Evolutionary conservation across 805 yeast species (phyloP).

Genomic region (Saturnispora serradocipensis): DNA sequence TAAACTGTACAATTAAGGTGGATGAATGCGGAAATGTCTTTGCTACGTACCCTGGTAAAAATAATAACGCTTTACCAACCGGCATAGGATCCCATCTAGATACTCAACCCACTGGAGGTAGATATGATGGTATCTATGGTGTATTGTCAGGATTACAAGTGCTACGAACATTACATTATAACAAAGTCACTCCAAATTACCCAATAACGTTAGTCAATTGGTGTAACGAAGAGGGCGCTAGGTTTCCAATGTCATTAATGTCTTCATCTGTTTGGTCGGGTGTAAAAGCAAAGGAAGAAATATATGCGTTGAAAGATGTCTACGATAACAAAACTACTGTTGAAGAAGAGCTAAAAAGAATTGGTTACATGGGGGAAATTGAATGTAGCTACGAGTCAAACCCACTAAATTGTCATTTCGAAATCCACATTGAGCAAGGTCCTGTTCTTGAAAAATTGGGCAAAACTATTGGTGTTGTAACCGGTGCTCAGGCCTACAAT

Average conservation of each 20-base stretch:
- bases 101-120: constrained; percentile 73
- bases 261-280: constrained; percentile 64
- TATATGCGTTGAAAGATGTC: constrained; percentile 44
- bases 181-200: constrained; percentile 48
- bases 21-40: constrained; percentile 66
- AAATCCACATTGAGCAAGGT: constrained; percentile 71
- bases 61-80: constrained; percentile 38
- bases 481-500: constrained; percentile 55
- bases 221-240: constrained; percentile 76
- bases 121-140: constrained; percentile 67
- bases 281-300: constrained; percentile 34
- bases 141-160: constrained; percentile 62
- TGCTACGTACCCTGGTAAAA: constrained; percentile 52
- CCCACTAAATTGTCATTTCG: constrained; percentile 62
- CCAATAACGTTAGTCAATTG: constrained; percentile 60
- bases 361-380: constrained; percentile 50
- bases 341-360: constrained; percentile 44
- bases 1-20: constrained; percentile 51
- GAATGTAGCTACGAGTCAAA: constrained; percentile 40
- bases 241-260: constrained; percentile 63
- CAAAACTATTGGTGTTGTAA: constrained; percentile 55
- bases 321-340: constrained; percentile 44
- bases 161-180: constrained; percentile 53
- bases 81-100: constrained; percentile 70
- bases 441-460: constrained; percentile 52